Conservation (phyloP, 257 asterid species). For the Sherardia arvensis region DNA sequence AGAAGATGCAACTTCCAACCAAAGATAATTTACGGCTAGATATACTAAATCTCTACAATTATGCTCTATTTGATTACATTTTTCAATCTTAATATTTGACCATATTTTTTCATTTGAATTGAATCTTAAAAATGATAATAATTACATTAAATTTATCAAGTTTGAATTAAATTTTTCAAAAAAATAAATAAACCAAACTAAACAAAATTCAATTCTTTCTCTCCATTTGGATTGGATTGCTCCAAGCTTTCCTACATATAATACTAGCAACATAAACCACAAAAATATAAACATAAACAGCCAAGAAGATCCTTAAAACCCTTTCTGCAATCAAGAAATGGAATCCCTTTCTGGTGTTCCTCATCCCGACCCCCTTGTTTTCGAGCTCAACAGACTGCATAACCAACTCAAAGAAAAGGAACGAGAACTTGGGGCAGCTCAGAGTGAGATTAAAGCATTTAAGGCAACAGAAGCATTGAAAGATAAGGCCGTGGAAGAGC, state of each 20-base stretch:
- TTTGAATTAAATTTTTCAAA: no score
- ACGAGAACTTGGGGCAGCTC: conserved; percentile 50
- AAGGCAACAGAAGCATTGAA: conserved; percentile 54
- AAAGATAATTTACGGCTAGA: no score
- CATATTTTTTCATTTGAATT: no score
- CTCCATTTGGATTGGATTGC: not conserved
- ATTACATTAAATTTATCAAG: no score
- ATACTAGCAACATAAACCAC: no score
- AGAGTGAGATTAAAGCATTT: conserved; percentile 59
- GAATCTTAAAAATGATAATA: no score
- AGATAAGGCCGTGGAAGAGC: conserved; percentile 80
- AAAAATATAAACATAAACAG: not conserved
- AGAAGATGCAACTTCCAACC: no score
- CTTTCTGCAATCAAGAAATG: conserved; percentile 3
- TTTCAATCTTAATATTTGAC: no score
- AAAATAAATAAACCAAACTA: no score
- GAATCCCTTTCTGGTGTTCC: conserved; percentile 26
- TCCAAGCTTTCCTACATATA: not conserved
- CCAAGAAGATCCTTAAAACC: conserved; percentile 14
- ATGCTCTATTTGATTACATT: no score
- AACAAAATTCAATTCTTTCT: conserved; percentile 55
- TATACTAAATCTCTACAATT: no score
- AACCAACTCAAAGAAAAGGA: conserved; percentile 80
- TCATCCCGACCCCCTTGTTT: conserved; percentile 58
- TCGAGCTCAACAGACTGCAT: conserved; percentile 67